A percentile compares a stretch with the other conserved stretches of the same genome.
Conservation (phyloP, 1,284 basidiomycete genomes). For the Puccinia polysora region DNA sequence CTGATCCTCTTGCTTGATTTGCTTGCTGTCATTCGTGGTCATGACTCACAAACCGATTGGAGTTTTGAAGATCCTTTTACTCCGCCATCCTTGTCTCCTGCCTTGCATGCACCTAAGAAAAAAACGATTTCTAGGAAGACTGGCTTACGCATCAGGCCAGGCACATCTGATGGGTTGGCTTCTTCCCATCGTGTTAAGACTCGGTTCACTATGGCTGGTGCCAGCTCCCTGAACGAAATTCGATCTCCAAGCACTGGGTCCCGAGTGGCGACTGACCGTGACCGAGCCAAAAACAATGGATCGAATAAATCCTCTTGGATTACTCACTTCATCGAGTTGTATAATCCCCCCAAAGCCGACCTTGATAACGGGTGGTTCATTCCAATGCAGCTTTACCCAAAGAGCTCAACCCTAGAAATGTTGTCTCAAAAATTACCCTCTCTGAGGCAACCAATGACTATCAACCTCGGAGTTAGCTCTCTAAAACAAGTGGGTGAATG, state of each 20-base stretch:
- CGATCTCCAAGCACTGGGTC: not conserved
- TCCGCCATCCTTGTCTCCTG: not conserved
- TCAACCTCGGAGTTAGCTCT: not conserved
- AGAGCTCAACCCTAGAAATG: not conserved
- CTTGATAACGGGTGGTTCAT: not conserved
- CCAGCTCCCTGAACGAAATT: not conserved
- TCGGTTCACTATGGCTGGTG: not conserved
- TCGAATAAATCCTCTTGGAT: not conserved
- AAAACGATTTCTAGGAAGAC: not conserved
- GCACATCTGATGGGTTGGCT: not conserved
- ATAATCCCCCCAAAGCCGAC: not conserved
- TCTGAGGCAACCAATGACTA: not conserved
- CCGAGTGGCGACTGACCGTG: not conserved
- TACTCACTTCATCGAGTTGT: not conserved
- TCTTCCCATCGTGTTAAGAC: not conserved
- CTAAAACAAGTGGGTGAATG: not conserved
- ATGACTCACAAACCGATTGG: slow-evolving; percentile 3
- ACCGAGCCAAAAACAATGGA: not conserved
- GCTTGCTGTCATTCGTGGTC: not conserved
- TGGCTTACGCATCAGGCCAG: not conserved
- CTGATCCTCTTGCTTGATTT: not conserved
- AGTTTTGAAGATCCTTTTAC: not conserved
- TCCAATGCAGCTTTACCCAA: not conserved
- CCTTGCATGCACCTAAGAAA: too few species aligned
- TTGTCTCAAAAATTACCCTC: not conserved